Conservation (phyloP, 495 filamentous ascomycete genomes). For the Jackrogersella multiformis region DNA sequence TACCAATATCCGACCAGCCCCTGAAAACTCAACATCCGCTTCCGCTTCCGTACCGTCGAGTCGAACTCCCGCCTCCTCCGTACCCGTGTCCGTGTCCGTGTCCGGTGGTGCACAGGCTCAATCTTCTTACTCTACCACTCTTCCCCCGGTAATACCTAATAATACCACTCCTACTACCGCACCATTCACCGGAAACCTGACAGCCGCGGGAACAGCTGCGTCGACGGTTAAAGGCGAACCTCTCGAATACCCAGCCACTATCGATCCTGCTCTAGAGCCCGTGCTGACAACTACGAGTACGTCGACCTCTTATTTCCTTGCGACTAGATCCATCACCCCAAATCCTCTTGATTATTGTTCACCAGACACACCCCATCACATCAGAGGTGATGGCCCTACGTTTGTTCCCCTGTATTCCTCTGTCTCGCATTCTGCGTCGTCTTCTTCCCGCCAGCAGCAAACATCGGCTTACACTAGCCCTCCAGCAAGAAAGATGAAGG, state of each 20-base stretch:
- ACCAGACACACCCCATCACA: constrained; percentile 48
- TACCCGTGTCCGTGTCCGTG: constrained; percentile 35
- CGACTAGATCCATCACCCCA: constrained; percentile 42
- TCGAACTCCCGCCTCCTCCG: constrained; percentile 49
- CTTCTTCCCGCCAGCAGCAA: constrained; percentile 48
- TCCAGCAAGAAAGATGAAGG: constrained; percentile 74
- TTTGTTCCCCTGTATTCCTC: constrained; percentile 39
- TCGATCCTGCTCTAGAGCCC: constrained; percentile 79
- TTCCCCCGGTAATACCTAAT: constrained; percentile 45
- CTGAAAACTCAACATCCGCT: constrained; percentile 43
- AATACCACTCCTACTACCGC: constrained; percentile 36
- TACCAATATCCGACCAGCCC: constrained; percentile 45
- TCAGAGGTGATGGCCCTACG: constrained; percentile 54
- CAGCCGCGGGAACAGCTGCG: constrained; percentile 56
- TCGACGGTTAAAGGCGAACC: constrained; percentile 66
- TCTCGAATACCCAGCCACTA: constrained; percentile 74
- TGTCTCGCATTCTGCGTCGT: constrained; percentile 37
- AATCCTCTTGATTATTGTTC: constrained; percentile 40
- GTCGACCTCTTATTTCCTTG: constrained; percentile 52
- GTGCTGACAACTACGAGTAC: constrained; percentile 49
- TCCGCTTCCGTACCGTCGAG: constrained; percentile 49
- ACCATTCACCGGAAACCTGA: constrained; percentile 43
- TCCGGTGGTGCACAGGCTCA: constrained; percentile 43
- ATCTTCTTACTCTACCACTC: constrained; percentile 32
- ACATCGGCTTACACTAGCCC: constrained; percentile 58